phyloP scores from a whole-genome alignment of 176 grass and related monocot species.

The Phyllostachys edulis region DNA sequence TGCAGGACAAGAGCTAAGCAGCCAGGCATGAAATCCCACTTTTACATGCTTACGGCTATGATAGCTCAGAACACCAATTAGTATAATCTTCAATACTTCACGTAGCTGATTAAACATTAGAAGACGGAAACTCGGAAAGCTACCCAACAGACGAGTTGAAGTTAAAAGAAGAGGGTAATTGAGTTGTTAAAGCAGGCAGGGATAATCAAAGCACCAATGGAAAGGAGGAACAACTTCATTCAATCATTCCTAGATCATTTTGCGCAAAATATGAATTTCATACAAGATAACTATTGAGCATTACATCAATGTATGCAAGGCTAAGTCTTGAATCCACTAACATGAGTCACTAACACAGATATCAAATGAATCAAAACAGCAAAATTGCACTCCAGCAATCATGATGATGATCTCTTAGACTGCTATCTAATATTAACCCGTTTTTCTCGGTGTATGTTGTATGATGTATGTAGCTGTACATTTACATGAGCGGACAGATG shows the following conservation, averaged over 20 bases:
- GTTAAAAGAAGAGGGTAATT: not conserved
- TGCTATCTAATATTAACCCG: not conserved
- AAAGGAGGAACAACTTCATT: not conserved
- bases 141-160: not conserved
- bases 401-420: constrained; percentile 7
- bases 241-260: not conserved
- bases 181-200: not conserved
- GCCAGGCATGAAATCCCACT: not conserved
- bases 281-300: not conserved
- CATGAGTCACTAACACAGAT: not conserved
- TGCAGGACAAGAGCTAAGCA: not conserved
- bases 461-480: constrained; percentile 29
- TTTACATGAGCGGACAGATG: not conserved
- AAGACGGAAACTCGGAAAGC: not conserved
- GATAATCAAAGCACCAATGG: not conserved
- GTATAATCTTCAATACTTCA: not conserved
- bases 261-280: not conserved
- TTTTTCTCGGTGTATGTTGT: not conserved
- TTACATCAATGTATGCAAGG: constrained; percentile 6
- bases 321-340: not conserved
- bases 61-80: not conserved
- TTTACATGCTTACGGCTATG: not conserved
- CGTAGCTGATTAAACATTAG: not conserved
- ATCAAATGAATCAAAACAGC: not conserved
- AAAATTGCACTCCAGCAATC: constrained; percentile 25